Conservation (phyloP, 129 eudicot species). For the Saussurea involucrata region DNA sequence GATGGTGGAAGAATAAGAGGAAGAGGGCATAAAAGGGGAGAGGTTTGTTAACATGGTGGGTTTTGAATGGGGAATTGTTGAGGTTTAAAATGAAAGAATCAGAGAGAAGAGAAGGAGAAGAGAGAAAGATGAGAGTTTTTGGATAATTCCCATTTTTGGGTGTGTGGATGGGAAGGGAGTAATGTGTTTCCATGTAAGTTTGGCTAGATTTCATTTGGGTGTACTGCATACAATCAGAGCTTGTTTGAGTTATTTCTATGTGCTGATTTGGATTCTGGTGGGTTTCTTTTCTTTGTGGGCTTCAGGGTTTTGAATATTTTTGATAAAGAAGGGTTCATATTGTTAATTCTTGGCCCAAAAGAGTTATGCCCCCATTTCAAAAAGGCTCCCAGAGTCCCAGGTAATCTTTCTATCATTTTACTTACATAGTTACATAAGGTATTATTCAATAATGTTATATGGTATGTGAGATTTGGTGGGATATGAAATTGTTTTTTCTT, state of each 20-base stretch:
- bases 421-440: too few species aligned
- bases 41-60: slow-evolving; percentile 56
- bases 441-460: too few species aligned
- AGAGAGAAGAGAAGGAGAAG: slow-evolving; percentile 9
- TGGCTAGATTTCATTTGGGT: slow-evolving; percentile 1
- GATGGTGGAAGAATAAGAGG: slow-evolving; percentile 25
- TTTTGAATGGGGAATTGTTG: slow-evolving; percentile 4
- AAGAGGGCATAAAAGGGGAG: slow-evolving; percentile 36
- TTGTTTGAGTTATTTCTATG: not conserved
- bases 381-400: too few species aligned
- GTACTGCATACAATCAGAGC: not conserved
- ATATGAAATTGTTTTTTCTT: too few species aligned
- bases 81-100: slow-evolving; percentile 14
- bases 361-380: not conserved
- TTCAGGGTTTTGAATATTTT: not conserved
- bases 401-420: too few species aligned
- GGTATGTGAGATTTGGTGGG: too few species aligned
- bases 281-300: not conserved
- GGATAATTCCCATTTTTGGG: slow-evolving; percentile 47
- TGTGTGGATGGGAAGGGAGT: slow-evolving; percentile 60
- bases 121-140: slow-evolving; percentile 6
- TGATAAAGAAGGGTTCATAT: not conserved
- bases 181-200: slow-evolving; percentile 6
- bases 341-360: not conserved
- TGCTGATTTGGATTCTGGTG: not conserved